These are phyloP conservation scores for Pezicula rhizophila DNA, from an alignment of 2,329 filamentous ascomycete genomes.

Conservation along the genomic window DNA sequence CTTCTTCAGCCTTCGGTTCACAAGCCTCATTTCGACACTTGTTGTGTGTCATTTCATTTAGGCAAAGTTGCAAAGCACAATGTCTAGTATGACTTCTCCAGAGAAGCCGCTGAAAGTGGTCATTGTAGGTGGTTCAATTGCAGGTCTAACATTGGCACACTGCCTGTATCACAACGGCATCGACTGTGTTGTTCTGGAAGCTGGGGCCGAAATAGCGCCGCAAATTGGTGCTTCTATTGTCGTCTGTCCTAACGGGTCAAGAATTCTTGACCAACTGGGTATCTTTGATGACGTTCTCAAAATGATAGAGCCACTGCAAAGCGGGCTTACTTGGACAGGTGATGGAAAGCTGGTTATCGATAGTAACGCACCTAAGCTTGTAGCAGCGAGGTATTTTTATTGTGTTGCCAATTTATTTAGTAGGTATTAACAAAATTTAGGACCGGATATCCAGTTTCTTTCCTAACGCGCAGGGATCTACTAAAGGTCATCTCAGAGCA, in stretches of 20 bases:
- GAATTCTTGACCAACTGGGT: conserved; percentile 46
- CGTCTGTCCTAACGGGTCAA: conserved; percentile 34
- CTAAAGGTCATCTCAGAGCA: conserved; percentile 11
- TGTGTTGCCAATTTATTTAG: neutral
- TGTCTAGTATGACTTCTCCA: neutral
- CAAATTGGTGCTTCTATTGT: conserved; percentile 42
- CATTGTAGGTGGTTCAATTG: conserved; percentile 43
- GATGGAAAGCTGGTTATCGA: conserved; percentile 16
- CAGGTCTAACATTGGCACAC: conserved; percentile 40
- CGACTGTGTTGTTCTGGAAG: conserved; percentile 44
- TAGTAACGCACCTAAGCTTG: conserved; percentile 9
- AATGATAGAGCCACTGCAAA: conserved; percentile 1
- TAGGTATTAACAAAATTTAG: conserved; percentile 6
- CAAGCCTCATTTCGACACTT: too few relatives aligned
- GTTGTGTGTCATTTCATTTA: neutral
- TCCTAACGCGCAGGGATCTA: conserved; percentile 8
- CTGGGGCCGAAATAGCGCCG: conserved; percentile 34
- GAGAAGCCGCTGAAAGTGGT: conserved; percentile 29
- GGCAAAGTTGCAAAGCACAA: neutral
- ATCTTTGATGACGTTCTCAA: conserved; percentile 22
- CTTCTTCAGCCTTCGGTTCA: too few relatives aligned
- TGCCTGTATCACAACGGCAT: conserved; percentile 38
- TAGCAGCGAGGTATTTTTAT: conserved; percentile 2
- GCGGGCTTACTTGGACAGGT: conserved; percentile 2
- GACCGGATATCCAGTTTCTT: conserved; percentile 14